Evolutionary conservation across 1,284 basidiomycete genomes (phyloP).

Genomic region (Chalciporus sp.): DNA sequence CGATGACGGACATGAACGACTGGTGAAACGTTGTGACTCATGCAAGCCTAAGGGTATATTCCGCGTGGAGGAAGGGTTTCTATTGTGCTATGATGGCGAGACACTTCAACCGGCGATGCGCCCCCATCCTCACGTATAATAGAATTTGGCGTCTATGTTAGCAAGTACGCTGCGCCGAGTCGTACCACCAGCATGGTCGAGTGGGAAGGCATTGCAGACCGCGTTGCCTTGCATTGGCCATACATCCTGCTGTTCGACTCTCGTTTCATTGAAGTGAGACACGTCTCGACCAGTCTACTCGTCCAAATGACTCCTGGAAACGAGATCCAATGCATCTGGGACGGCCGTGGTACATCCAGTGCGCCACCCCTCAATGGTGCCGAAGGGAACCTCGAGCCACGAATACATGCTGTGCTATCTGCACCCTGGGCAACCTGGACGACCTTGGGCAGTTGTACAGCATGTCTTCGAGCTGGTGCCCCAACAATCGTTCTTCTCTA

Average conservation of each 20-base stretch:
- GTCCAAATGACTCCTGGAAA: conserved; percentile 87
- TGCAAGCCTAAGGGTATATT: conserved; percentile 92
- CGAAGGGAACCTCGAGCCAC: conserved; percentile 62
- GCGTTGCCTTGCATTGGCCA: conserved; percentile 85
- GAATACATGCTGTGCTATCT: conserved; percentile 77
- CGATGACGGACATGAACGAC: conserved; percentile 72
- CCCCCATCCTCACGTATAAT: conserved; percentile 10
- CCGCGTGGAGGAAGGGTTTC: conserved; percentile 86
- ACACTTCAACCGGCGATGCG: conserved; percentile 4
- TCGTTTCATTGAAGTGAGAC: conserved; percentile 91
- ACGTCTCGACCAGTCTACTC: conserved; percentile 82
- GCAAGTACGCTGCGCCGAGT: conserved; percentile 85
- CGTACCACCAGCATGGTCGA: conserved; percentile 79
- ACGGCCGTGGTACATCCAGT: conserved; percentile 65
- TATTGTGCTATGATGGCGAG: conserved; percentile 90
- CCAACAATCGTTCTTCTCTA: conserved; percentile 75
- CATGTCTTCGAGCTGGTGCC: conserved; percentile 82
- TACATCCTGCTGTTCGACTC: conserved; percentile 91
- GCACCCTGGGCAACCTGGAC: conserved; percentile 41
- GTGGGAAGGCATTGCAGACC: conserved; percentile 92
- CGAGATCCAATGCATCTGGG: conserved; percentile 88
- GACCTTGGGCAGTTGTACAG: conserved; percentile 55
- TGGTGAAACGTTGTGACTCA: conserved; percentile 82
- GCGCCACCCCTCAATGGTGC: conserved; percentile 31
- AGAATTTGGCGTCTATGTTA: conserved; percentile 93